Conservation (phyloP, 108 stramenopile genomes). For the Conticribra weissflogii region DNA sequence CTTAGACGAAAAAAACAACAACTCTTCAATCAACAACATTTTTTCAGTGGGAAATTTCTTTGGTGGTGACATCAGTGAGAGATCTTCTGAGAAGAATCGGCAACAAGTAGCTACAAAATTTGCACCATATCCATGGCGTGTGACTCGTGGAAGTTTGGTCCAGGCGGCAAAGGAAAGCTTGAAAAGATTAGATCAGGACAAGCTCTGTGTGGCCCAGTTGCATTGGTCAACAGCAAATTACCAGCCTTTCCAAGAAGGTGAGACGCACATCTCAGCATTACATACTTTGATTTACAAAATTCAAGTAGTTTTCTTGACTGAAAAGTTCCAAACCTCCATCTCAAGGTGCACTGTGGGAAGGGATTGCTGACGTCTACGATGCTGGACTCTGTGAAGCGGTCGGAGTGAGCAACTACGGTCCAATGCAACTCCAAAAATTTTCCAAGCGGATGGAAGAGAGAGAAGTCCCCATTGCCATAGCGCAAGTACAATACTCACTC, state of each 20-base stretch:
- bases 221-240: constrained; percentile 90
- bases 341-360: constrained; percentile 76
- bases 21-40: constrained; percentile 11
- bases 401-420: constrained; percentile 84
- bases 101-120: constrained; percentile 89
- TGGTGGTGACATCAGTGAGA: constrained; percentile 6
- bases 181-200: constrained; percentile 70
- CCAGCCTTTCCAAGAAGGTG: constrained; percentile 78
- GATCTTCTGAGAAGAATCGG: constrained; percentile 14
- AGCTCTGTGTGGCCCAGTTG: constrained; percentile 76
- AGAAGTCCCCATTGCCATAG: constrained; percentile 79
- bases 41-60: constrained; percentile 37
- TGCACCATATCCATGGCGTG: constrained; percentile 88
- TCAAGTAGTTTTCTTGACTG: neutral
- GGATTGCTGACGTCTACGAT: constrained; percentile 82
- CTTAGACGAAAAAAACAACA: constrained; percentile 43
- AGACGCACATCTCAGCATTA: neutral
- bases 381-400: constrained; percentile 77
- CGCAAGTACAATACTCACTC: constrained; percentile 85
- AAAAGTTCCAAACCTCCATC: neutral
- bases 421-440: constrained; percentile 66
- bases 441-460: constrained; percentile 56
- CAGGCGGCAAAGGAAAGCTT: constrained; percentile 70
- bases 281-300: neutral
- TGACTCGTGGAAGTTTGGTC: constrained; percentile 67